phyloP scores from a whole-genome alignment of 805 yeast species.

The Ogataea ganodermae region DNA sequence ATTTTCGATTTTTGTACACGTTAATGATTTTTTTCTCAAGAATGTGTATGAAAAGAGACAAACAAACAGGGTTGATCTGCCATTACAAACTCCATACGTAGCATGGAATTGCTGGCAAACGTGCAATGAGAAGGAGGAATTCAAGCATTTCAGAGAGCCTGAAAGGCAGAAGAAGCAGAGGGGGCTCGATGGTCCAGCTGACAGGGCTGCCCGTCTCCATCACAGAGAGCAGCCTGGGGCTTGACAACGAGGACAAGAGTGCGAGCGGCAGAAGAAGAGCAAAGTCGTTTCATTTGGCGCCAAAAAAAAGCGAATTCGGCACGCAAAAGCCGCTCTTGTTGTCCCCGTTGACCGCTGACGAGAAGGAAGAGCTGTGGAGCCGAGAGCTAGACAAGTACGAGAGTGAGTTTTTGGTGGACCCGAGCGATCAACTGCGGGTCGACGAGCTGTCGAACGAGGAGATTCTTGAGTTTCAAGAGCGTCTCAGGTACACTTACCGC shows the following conservation, averaged over 20 bases:
- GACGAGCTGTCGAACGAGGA: constrained; percentile 40
- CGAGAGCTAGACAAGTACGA: constrained; percentile 42
- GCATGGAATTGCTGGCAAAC: not conserved
- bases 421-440: constrained; percentile 42
- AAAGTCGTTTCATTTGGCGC: constrained; percentile 12
- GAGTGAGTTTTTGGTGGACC: constrained; percentile 42
- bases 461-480: constrained; percentile 40
- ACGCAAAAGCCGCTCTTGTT: constrained; percentile 1
- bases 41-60: too few species aligned
- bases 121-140: constrained; percentile 23
- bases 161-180: constrained; percentile 42
- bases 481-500: constrained; percentile 26
- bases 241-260: constrained; percentile 3
- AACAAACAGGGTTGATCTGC: not conserved
- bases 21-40: constrained; percentile 2
- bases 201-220: constrained; percentile 58
- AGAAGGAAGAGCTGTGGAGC: constrained; percentile 39
- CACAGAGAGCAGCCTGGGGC: constrained; percentile 27
- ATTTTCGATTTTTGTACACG: constrained; percentile 14
- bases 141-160: constrained; percentile 26
- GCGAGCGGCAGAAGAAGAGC: constrained; percentile 12
- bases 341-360: constrained; percentile 43
- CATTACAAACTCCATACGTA: not conserved
- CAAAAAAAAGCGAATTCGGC: not conserved
- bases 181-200: constrained; percentile 61